Conservation (phyloP, 257 asterid genomes). For the Thymus quinquecostatus region DNA sequence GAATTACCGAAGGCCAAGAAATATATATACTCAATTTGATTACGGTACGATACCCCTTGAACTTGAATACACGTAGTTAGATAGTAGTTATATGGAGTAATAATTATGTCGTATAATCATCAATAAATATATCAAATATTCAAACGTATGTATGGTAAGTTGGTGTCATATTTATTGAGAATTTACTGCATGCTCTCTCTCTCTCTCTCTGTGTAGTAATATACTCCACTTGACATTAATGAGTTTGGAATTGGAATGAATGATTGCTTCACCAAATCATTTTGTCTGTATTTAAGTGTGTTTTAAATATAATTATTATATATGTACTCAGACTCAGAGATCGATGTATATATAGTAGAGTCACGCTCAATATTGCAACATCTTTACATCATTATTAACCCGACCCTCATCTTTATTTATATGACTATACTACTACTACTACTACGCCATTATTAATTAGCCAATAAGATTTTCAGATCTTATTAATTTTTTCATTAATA, state of each 20-base stretch:
- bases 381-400: constrained; percentile 20
- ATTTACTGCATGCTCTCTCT: background rate
- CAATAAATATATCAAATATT: background rate
- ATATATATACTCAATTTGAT: background rate
- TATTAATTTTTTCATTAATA: no score
- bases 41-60: no score
- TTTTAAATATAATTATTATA: constrained; percentile 24
- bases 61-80: no score
- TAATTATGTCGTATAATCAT: constrained; percentile 3
- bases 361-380: constrained; percentile 19
- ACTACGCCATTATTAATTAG: background rate
- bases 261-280: constrained; percentile 37
- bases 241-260: background rate
- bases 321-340: background rate
- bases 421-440: background rate
- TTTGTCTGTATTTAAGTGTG: constrained; percentile 31
- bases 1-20: constrained; percentile 27
- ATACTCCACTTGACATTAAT: constrained; percentile 14
- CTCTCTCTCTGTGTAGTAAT: no score
- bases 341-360: background rate
- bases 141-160: constrained; percentile 7
- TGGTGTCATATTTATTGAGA: constrained; percentile 4
- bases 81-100: no score
- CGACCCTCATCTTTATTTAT: background rate
- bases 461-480: background rate